A percentile compares a stretch with the other conserved stretches of the same genome.
phyloP scores from a whole-genome alignment of 768 basidiomycete genomes.

The Suillus subluteus region DNA sequence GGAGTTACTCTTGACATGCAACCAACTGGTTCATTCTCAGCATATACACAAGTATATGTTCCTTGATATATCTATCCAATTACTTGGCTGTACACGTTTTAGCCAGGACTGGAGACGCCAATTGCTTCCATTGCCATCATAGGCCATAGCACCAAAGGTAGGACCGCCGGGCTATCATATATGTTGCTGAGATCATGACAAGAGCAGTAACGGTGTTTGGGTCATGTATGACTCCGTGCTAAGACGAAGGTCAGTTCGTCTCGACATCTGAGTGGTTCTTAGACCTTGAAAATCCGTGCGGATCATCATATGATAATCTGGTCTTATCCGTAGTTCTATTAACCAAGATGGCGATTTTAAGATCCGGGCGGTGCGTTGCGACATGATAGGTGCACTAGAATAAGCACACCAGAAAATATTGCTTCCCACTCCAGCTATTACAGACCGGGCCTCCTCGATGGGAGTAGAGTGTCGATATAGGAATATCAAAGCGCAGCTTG shows the following conservation, averaged over 20 bases:
- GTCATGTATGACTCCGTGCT: conserved; percentile 76
- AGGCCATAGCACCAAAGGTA: conserved; percentile 70
- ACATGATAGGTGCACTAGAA: conserved; percentile 76
- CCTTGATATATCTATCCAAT: conserved; percentile 38
- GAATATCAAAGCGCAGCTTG: conserved; percentile 23
- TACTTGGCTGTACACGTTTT: conserved; percentile 59
- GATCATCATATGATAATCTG: conserved; percentile 50
- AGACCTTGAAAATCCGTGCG: conserved; percentile 49
- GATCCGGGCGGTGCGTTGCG: conserved; percentile 66
- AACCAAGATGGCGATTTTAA: conserved; percentile 69
- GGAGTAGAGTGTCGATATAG: conserved; percentile 71
- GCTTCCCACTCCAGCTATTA: conserved; percentile 69
- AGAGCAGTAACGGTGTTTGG: conserved; percentile 87
- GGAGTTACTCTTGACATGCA: no score
- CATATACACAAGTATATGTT: not conserved
- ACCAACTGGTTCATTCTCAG: not conserved
- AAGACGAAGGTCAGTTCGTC: conserved; percentile 56
- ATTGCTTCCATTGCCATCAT: conserved; percentile 68
- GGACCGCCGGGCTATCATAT: not conserved
- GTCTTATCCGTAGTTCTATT: conserved; percentile 83
- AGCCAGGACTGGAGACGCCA: conserved; percentile 51
- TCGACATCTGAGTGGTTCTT: conserved; percentile 57
- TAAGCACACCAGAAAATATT: conserved; percentile 66
- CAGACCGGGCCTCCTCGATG: conserved; percentile 74
- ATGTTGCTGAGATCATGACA: conserved; percentile 70